These are phyloP conservation scores for Microsporum audouinii DNA, from an alignment of 2,329 filamentous ascomycete genomes.

Conservation along the genomic window DNA sequence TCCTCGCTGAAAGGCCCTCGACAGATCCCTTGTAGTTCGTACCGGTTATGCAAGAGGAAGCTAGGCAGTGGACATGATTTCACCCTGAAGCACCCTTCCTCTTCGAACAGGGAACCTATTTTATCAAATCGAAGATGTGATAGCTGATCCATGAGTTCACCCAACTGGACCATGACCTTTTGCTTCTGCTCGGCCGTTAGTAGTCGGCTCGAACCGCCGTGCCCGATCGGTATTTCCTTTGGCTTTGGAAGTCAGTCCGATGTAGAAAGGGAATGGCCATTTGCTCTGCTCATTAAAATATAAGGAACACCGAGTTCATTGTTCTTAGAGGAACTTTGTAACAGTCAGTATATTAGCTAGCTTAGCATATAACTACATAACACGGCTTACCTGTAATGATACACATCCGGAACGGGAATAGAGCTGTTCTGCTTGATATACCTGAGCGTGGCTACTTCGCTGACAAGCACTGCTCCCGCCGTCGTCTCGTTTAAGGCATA, in stretches of 20 bases:
- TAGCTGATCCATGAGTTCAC: constrained; percentile 18
- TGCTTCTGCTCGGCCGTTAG: not conserved
- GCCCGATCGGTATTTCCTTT: too few species aligned
- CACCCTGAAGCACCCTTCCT: constrained; percentile 14
- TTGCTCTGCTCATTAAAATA: constrained; percentile 26
- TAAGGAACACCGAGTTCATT: constrained; percentile 24
- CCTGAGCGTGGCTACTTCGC: constrained; percentile 24
- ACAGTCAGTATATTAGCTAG: not conserved
- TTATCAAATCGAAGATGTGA: constrained; percentile 20
- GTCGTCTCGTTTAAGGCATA: constrained; percentile 11
- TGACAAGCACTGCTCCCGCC: constrained; percentile 8
- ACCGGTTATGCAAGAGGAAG: constrained; percentile 15
- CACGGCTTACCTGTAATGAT: constrained; percentile 16
- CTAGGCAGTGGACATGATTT: constrained; percentile 16
- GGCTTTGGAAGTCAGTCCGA: not conserved
- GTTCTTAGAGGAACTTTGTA: constrained; percentile 6
- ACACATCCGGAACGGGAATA: constrained; percentile 25
- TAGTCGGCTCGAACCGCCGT: too few species aligned
- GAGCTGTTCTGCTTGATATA: constrained; percentile 22
- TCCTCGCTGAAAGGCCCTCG: constrained; percentile 16
- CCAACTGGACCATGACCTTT: constrained; percentile 19
- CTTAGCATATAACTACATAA: not conserved
- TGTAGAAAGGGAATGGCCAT: constrained; percentile 17
- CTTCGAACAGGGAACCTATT: constrained; percentile 23
- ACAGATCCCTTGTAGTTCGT: constrained; percentile 10